Conservation (phyloP, 1,139 yeast genomes). For the Scheffersomyces lignicola region DNA sequence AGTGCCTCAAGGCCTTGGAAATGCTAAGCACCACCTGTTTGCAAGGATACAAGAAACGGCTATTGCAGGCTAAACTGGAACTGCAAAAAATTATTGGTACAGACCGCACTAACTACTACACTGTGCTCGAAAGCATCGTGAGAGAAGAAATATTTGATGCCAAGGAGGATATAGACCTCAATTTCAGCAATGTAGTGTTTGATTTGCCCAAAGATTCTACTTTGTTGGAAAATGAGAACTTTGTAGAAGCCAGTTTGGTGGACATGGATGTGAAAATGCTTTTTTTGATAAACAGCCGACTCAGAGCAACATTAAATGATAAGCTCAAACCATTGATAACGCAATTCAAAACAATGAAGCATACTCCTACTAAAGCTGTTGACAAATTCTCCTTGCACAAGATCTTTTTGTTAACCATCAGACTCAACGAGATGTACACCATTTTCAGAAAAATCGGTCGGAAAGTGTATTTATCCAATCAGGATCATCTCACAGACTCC, state of each 20-base stretch:
- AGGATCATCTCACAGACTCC: conserved; percentile 40
- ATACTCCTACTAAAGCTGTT: conserved; percentile 13
- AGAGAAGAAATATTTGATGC: conserved; percentile 8
- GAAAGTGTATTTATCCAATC: conserved; percentile 42
- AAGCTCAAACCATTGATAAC: conserved; percentile 27
- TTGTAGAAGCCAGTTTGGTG: conserved; percentile 34
- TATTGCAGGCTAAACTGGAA: conserved; percentile 43
- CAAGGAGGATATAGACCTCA: conserved; percentile 14
- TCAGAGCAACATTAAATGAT: conserved; percentile 20
- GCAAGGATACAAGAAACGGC: conserved; percentile 48
- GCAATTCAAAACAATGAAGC: conserved; percentile 23
- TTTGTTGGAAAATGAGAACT: conserved; percentile 16
- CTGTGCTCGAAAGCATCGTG: conserved; percentile 7
- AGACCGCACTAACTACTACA: conserved; percentile 9
- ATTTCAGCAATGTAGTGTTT: conserved; percentile 16
- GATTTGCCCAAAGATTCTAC: conserved; percentile 16
- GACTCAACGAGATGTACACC: conserved; percentile 48
- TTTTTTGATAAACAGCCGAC: conserved; percentile 22
- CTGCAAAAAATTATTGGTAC: conserved; percentile 10
- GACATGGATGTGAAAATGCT: conserved; percentile 45
- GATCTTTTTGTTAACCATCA: conserved; percentile 43
- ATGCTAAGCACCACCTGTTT: conserved; percentile 39
- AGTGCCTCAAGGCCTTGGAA: conserved; percentile 38
- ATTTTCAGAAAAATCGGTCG: conserved; percentile 46
- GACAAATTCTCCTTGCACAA: conserved; percentile 46